Evolutionary conservation across 106 monocot species (phyloP).

Genomic region (Agapanthus africanus): DNA sequence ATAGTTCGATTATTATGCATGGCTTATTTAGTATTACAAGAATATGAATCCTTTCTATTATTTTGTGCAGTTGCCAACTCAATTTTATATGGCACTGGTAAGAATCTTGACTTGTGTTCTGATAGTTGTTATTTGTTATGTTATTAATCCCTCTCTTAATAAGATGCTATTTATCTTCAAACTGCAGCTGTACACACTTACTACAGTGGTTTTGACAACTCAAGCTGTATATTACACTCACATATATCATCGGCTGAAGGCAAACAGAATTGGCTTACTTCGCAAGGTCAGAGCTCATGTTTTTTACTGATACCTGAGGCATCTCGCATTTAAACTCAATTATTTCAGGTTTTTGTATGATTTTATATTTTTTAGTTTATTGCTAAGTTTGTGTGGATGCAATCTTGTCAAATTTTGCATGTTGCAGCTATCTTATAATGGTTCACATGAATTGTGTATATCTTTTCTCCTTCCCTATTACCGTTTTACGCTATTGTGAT

Average conservation of each 20-base stretch:
- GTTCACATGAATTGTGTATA: not conserved
- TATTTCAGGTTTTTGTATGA: not conserved
- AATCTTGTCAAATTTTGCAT: not conserved
- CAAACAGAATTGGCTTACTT: slow-evolving; percentile 9
- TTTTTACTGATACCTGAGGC: too few relatives aligned
- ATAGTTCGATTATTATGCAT: not conserved
- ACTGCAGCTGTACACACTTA: slow-evolving; percentile 64
- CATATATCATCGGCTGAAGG: slow-evolving; percentile 37
- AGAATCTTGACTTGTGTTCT: slow-evolving; percentile 14
- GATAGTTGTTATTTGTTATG: slow-evolving; percentile 1
- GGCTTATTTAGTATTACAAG: not conserved
- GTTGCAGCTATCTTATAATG: not conserved
- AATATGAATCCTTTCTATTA: slow-evolving; percentile 11
- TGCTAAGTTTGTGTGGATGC: not conserved
- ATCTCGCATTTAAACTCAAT: not conserved
- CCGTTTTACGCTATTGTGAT: not conserved
- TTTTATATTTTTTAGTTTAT: not conserved
- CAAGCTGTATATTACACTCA: slow-evolving; percentile 71
- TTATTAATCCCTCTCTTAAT: not conserved
- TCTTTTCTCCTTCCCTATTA: not conserved
- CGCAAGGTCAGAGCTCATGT: slow-evolving; percentile 40
- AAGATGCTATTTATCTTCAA: not conserved
- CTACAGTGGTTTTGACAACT: slow-evolving; percentile 46
- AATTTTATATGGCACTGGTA: slow-evolving; percentile 84
- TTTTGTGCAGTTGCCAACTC: slow-evolving; percentile 77